phyloP scores from a whole-genome alignment of 306 rosid species.

The Hippophae rhamnoides region DNA sequence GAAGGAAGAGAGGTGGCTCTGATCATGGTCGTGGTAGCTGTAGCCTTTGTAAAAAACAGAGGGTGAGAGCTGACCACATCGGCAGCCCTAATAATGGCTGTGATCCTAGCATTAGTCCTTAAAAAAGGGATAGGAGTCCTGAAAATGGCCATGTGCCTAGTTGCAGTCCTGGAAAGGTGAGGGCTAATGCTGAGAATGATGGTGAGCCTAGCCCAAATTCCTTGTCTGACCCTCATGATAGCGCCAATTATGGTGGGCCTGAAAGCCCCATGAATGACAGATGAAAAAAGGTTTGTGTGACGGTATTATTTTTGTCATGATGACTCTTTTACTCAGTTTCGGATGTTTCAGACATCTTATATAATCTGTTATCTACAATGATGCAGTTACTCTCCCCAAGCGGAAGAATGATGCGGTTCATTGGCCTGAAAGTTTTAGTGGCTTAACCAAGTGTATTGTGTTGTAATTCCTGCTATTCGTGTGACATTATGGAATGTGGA shows the following conservation, averaged over 20 bases:
- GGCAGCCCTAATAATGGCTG: slow-evolving; percentile 24
- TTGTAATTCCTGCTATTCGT: not conserved
- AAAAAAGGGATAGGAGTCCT: slow-evolving; percentile 47
- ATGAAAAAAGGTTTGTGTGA: slow-evolving; percentile 55
- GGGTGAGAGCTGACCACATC: slow-evolving; percentile 26
- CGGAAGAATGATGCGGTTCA: slow-evolving; percentile 48
- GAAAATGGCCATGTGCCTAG: slow-evolving; percentile 41
- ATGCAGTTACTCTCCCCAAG: slow-evolving; percentile 73
- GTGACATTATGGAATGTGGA: too few relatives aligned
- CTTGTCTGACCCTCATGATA: slow-evolving; percentile 47
- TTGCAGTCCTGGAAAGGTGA: slow-evolving; percentile 39
- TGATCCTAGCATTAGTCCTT: slow-evolving; percentile 34
- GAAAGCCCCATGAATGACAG: slow-evolving; percentile 78
- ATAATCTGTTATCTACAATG: slow-evolving; percentile 3
- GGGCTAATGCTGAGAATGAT: slow-evolving; percentile 47
- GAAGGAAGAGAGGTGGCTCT: slow-evolving; percentile 46
- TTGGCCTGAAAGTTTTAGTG: slow-evolving; percentile 5
- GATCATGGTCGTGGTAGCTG: slow-evolving; percentile 15
- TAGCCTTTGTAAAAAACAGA: slow-evolving; percentile 29
- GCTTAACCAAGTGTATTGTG: slow-evolving; percentile 8
- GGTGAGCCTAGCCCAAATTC: slow-evolving; percentile 43
- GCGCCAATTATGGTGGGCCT: slow-evolving; percentile 68
- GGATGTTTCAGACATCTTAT: not conserved
- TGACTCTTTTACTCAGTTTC: not conserved
- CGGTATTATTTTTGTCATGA: not conserved